phyloP scores from a whole-genome alignment of 2,329 filamentous ascomycete species.

The Penicillium sp. region DNA sequence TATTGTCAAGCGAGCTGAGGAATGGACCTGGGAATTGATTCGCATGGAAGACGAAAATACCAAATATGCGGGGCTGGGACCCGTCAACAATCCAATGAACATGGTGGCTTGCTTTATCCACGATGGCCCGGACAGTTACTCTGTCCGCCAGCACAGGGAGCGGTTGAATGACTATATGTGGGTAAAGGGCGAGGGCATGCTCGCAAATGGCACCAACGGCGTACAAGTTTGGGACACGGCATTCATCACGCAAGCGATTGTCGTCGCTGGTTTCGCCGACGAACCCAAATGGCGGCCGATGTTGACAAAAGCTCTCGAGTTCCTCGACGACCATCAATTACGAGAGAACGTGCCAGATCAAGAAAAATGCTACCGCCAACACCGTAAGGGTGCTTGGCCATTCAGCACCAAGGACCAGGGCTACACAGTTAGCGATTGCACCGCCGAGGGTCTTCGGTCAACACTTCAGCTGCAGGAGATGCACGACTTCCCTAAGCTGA shows the following conservation, averaged over 20 bases:
- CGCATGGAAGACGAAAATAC: constrained; percentile 93
- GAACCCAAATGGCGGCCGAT: constrained; percentile 78
- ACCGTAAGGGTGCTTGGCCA: constrained; percentile 89
- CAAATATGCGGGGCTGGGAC: constrained; percentile 78
- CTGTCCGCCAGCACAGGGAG: constrained; percentile 75
- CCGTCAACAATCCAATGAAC: constrained; percentile 89
- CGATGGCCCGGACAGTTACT: constrained; percentile 72
- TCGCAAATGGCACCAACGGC: constrained; percentile 96
- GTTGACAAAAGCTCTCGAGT: constrained; percentile 77
- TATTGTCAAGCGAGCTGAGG: constrained; percentile 71
- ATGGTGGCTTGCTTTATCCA: constrained; percentile 80
- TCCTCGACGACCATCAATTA: constrained; percentile 89
- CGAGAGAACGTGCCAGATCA: constrained; percentile 77
- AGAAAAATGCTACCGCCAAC: constrained; percentile 80
- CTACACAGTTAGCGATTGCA: constrained; percentile 93
- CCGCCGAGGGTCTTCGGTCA: constrained; percentile 84
- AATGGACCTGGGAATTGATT: constrained; percentile 78
- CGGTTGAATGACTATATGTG: constrained; percentile 83
- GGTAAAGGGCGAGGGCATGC: constrained; percentile 89
- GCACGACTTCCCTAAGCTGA: constrained; percentile 69
- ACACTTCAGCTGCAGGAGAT: constrained; percentile 81
- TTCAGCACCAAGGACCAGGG: constrained; percentile 93
- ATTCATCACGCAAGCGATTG: constrained; percentile 79
- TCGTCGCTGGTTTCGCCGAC: constrained; percentile 74
- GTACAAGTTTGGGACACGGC: constrained; percentile 97